Conservation (phyloP, 2,329 filamentous ascomycete genomes). For the Westerdykella sp. region DNA sequence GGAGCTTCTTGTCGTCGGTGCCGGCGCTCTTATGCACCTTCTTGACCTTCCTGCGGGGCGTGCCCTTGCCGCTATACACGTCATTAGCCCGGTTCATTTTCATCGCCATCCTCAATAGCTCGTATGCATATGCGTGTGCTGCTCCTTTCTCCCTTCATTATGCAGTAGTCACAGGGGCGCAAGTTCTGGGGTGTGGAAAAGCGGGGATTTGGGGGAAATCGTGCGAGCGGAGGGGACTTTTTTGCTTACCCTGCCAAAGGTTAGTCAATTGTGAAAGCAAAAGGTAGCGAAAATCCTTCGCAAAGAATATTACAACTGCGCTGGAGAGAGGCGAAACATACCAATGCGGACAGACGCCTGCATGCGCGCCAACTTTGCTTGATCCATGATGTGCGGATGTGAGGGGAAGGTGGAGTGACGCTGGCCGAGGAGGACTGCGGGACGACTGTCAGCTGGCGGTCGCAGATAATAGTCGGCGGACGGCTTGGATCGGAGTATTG, state of each 20-base stretch:
- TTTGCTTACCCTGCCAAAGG: slow-evolving; percentile 29
- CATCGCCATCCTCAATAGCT: neutral
- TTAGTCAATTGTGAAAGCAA: slow-evolving; percentile 15
- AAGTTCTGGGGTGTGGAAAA: neutral
- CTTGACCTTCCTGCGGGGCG: slow-evolving; percentile 96
- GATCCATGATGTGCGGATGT: slow-evolving; percentile 41
- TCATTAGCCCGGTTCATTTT: slow-evolving; percentile 19
- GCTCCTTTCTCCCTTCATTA: neutral
- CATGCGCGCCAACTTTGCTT: slow-evolving; percentile 42
- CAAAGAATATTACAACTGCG: neutral
- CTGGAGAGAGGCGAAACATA: slow-evolving; percentile 19
- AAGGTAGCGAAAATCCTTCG: neutral
- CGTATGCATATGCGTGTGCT: neutral
- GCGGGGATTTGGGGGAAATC: neutral
- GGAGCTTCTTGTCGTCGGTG: slow-evolving; percentile 99
- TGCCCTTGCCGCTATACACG: slow-evolving; percentile 78
- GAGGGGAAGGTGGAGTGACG: slow-evolving; percentile 14
- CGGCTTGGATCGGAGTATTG: neutral
- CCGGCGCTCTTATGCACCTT: slow-evolving; percentile 88
- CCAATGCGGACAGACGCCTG: slow-evolving; percentile 41
- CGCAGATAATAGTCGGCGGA: too few species aligned
- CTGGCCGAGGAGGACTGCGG: slow-evolving; percentile 8
- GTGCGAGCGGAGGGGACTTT: slow-evolving; percentile 4
- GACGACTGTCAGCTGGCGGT: neutral
- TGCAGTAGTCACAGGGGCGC: neutral